phyloP scores from a whole-genome alignment of 495 filamentous ascomycete species.

The Talaromyces liani region DNA sequence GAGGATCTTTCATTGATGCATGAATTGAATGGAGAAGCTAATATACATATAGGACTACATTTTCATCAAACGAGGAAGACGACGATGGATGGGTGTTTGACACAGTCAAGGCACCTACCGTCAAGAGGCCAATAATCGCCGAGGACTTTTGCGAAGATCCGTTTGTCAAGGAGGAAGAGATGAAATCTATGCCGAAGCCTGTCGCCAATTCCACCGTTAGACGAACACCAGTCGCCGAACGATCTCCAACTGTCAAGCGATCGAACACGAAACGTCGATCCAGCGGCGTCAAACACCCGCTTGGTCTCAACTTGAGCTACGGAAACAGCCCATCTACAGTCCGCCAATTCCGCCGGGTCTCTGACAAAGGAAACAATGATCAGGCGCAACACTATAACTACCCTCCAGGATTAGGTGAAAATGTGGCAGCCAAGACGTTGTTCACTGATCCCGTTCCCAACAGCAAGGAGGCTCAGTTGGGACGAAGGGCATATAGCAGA shows the following conservation, averaged over 20 bases:
- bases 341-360: slow-evolving; percentile 82
- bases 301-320: slow-evolving; percentile 78
- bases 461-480: slow-evolving; percentile 75
- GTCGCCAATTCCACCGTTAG: slow-evolving; percentile 40
- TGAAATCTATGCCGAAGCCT: slow-evolving; percentile 36
- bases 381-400: slow-evolving; percentile 24
- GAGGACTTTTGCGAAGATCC: slow-evolving; percentile 28
- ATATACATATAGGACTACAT: slow-evolving; percentile 43
- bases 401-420: slow-evolving; percentile 35
- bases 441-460: slow-evolving; percentile 18
- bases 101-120: slow-evolving; percentile 66
- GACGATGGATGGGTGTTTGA: slow-evolving; percentile 97
- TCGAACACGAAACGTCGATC: slow-evolving; percentile 40
- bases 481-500: slow-evolving; percentile 70
- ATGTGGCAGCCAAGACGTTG: slow-evolving; percentile 29
- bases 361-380: slow-evolving; percentile 49
- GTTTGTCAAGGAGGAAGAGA: slow-evolving; percentile 31
- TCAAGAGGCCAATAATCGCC: slow-evolving; percentile 32
- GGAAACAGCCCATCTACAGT: slow-evolving; percentile 87
- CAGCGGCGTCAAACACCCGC: slow-evolving; percentile 61
- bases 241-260: slow-evolving; percentile 36
- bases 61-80: slow-evolving; percentile 55
- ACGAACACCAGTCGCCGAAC: slow-evolving; percentile 44
- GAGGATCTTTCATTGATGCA: slow-evolving; percentile 13
- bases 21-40: background rate